These are phyloP conservation scores for Microglena sp. DNA, from an alignment of 139 green algal species.

Conservation along the genomic window DNA sequence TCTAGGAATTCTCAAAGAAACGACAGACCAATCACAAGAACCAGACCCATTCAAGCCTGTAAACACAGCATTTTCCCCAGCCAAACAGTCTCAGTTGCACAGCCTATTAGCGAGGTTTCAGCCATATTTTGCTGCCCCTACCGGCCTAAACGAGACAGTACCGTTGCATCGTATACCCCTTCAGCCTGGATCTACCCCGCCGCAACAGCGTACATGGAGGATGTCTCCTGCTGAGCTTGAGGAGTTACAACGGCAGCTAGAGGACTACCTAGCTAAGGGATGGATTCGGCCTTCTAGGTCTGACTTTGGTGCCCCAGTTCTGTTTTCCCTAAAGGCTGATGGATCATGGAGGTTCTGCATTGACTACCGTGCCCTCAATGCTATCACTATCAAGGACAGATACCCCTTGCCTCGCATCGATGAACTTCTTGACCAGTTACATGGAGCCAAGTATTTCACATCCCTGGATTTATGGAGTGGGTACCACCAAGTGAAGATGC, in stretches of 20 bases:
- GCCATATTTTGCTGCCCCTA: no score
- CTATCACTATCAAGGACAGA: slow-evolving; percentile 35
- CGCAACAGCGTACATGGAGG: no score
- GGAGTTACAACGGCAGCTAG: slow-evolving; percentile 14
- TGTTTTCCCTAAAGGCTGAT: slow-evolving; percentile 55
- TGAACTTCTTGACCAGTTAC: slow-evolving; percentile 36
- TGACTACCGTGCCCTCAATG: slow-evolving; percentile 48
- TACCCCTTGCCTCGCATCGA: slow-evolving; percentile 40
- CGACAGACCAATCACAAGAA: no score
- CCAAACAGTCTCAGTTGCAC: no score
- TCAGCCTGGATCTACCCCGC: no score
- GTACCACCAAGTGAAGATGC: slow-evolving; percentile 36
- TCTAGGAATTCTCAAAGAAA: no score
- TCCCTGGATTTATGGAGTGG: slow-evolving; percentile 32
- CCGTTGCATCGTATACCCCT: no score
- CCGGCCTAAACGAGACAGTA: no score
- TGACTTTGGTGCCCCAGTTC: no score
- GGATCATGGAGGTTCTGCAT: slow-evolving; percentile 38
- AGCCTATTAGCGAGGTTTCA: no score
- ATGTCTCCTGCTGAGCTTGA: slow-evolving; percentile 12
- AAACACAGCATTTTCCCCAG: no score
- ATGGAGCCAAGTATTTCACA: slow-evolving; percentile 29
- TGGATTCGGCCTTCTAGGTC: neutral
- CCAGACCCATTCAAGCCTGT: no score
- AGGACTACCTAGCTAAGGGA: slow-evolving; percentile 13